Base-by-base conservation (phyloP, 257 asterid genomes). In the Apocynum venetum region DNA sequence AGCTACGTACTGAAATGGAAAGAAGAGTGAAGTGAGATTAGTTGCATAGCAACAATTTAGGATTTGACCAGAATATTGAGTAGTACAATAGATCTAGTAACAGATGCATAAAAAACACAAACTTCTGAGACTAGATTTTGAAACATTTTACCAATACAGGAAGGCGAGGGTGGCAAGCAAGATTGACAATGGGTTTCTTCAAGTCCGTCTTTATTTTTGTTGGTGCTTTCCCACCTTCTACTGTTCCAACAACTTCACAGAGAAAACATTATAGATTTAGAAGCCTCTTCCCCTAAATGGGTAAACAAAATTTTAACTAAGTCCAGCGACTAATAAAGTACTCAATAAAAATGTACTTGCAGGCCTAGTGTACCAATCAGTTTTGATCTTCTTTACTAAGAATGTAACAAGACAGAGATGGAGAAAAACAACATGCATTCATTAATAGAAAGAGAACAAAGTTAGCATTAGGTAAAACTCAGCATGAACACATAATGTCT, bases 131-230 rank as follows among this genome's bases (percentile, higher is more conserved):
- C 6, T 36, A 80, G 57, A 70, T 17, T 25, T 25, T 3, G 61
- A 49, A 79, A 83, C 72, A 46, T 25, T 83, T 90, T 87, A 96
- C 98, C 95, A 96, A 78, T 82, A 86, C 97, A 72, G 98, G 99
- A 72, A 93, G 97, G 76, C 99, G 99, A 79, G 99, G 99, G 86
- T 96, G 99, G 86, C 99, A 96, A 81, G 98, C 97, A 78, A 96
- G 96, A 85, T 96, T 93, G 79, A 93, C 99, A 36, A 93, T 77
- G 80, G 99, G 99, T 85, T 96, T 96, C 97, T 96, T 96, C 85
- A 96, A 86, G 91, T 96, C 99, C 11, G 99, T 89, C 89, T 96
- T 96, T 88, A 96, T 96, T 83, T 96, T 96, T 57, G 98, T 93
- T 40, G 99, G 98, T n/a, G 93, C 93, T 83, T 89, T 96, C 78